Evolutionary conservation across 2,329 filamentous ascomycete genomes (phyloP).

Genomic region (Fusarium continuum): DNA sequence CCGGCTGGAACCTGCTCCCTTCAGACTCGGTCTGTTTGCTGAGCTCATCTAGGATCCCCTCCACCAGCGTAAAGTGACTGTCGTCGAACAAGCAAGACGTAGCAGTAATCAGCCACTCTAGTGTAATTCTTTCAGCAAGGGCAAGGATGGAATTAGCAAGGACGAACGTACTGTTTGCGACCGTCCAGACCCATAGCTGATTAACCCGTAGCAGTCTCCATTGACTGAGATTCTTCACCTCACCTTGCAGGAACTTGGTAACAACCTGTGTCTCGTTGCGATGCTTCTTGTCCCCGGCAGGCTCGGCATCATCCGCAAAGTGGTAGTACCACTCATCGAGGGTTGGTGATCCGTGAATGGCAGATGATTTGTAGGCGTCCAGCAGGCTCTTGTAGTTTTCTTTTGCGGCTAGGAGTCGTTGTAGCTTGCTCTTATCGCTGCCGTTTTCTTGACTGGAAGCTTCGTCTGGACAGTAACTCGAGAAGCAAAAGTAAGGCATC

Average conservation of each 20-base stretch:
- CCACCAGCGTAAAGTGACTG: not conserved
- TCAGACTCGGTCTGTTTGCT: not conserved
- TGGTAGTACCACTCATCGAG: slow-evolving; percentile 8
- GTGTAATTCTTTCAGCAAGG: not conserved
- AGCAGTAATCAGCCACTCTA: slow-evolving; percentile 4
- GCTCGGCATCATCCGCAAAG: not conserved
- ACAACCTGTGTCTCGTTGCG: not conserved
- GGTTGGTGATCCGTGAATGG: not conserved
- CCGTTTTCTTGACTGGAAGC: too few species aligned
- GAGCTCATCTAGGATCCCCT: not conserved
- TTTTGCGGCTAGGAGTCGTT: too few species aligned
- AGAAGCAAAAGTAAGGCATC: too few species aligned
- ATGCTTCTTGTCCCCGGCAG: fast-evolving
- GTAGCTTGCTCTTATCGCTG: too few species aligned
- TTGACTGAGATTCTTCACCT: not conserved
- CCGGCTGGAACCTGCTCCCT: not conserved
- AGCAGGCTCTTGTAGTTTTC: too few species aligned
- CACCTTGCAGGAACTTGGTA: not conserved
- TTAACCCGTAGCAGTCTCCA: not conserved
- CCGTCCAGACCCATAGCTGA: slow-evolving; percentile 1
- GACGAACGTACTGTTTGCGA: not conserved
- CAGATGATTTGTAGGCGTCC: too few species aligned
- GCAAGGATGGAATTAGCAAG: not conserved
- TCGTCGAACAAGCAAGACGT: not conserved
- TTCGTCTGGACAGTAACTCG: too few species aligned